These are phyloP conservation scores for Penicillium sp. DNA, from an alignment of 2,329 filamentous ascomycete genomes.

Conservation along the genomic window DNA sequence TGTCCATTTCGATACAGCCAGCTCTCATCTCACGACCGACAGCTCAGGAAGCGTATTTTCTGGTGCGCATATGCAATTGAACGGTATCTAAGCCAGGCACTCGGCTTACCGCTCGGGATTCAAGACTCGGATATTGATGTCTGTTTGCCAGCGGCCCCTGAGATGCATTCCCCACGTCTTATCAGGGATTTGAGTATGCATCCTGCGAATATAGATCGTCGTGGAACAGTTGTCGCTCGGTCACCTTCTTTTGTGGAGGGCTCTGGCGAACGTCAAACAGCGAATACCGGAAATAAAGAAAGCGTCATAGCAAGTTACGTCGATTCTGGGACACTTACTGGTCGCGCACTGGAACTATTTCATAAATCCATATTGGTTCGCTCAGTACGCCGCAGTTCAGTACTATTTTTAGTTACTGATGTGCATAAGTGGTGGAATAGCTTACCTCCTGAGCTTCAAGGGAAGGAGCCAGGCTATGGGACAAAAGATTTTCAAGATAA, in stretches of 20 bases:
- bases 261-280: not conserved
- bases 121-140: constrained; percentile 46
- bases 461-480: constrained; percentile 5
- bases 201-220: not conserved
- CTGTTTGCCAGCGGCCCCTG: constrained; percentile 48
- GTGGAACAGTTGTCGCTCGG: not conserved
- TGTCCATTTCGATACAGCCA: constrained; percentile 54
- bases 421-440: constrained; percentile 47
- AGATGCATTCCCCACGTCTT: constrained; percentile 35
- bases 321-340: constrained; percentile 40
- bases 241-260: not conserved
- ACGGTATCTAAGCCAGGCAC: constrained; percentile 41
- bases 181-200: not conserved
- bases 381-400: constrained; percentile 38
- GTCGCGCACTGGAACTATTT: constrained; percentile 42
- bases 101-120: constrained; percentile 42
- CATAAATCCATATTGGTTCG: constrained; percentile 45
- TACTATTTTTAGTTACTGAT: constrained; percentile 40
- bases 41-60: constrained; percentile 44
- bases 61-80: constrained; percentile 45
- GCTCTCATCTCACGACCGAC: constrained; percentile 42
- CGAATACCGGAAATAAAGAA: constrained; percentile 28
- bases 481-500: not conserved
- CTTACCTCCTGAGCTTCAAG: constrained; percentile 32
- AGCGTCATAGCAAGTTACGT: constrained; percentile 40